Evolutionary conservation across 192 early-diverging fungal species (phyloP), one percentile per base, ranked within the genome.

Genomic region (Coemansia biformis): DNA sequence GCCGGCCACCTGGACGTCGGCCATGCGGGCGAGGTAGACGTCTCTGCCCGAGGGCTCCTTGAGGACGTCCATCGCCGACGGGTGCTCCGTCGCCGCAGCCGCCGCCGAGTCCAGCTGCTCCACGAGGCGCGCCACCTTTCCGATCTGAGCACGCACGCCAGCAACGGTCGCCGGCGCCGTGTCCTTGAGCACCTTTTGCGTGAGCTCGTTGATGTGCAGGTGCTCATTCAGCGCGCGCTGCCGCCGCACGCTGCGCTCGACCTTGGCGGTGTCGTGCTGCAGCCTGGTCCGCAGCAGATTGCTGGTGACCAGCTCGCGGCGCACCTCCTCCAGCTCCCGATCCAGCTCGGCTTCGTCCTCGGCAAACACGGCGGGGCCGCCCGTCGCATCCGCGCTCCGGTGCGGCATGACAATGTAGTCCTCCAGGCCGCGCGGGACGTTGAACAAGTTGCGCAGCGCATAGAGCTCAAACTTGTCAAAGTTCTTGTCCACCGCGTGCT

Each of bases 381-480:
- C 30, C 4, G 45, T 32, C 8, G 47, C 38, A n/a, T 59, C 59
- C 11, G 36, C 46, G 4, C 26, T 38, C 28, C 54, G 59, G 22
- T 75, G 71, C 22, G 65, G 59, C 59, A 75, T 33, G 15, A 63
- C 59, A 24, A 75, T 14, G 36, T 68, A 59, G 44, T 63, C 51
- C 37, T 67, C 64, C 13, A 68, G 48, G 0, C 65, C 76, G 13
- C 69, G 54, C 2, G 84, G 86, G 19, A 91, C 58, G 28, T 70
- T 74, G 36, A 93, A 89, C 46, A 91, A 72, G 34, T 87, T 88
- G 35, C 82, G 78, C 46, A 86, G 69, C 0, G 75, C 77, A 49
- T 86, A 90, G 8, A 90, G 62, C 54, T 93, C 89, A 57, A 88
- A 88, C 23, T 80, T 77, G 61, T 91, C 91, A 78, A 91, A 91